Base-by-base conservation (phyloP, 306 rosid genomes). In the Geum urbanum region DNA sequence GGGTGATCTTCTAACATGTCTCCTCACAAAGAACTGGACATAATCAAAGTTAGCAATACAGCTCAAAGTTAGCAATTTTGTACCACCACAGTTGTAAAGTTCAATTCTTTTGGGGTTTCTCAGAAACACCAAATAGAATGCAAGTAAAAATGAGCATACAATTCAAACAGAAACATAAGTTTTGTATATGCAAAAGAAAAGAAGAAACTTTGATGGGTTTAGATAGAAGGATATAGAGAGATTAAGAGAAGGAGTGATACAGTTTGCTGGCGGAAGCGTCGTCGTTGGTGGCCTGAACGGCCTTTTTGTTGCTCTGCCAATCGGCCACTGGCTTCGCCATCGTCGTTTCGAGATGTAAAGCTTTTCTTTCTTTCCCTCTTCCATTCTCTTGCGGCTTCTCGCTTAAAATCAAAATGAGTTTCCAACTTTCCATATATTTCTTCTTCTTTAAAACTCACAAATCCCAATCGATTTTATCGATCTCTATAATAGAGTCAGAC, bases 1-100 rank as follows among this genome's bases (percentile, higher is more conserved):
- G 10, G 97, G 97, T 51, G 99, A 94, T 83, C 99, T 91, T 80
- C 89, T 87, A 19, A 94, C 80, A 27, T 95, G 96, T 58, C 82
- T 91, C 83, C 91, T 84, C 13, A 94, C 97, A 76, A 94, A 94
- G 44, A 91, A 83, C 61, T 87, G 97, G 75, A 87, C 55, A 71
- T 88, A 87, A 47, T 90, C 99, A 64, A 91, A 97, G 77, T 86
- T 94, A 49, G 1, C 45, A 35, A 24, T 7, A 54, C 66, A 83
- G 44, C 56, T 70, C 57, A 50, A 62, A 22, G 69, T 71, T 27
- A 73, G 60, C 45, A 65, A 68, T 40, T 68, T 48, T 73, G 76
- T 43, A 2, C 35, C 48, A 18, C 51, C 35, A 51, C 6, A 50
- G 18, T 51, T 40, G 14, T 43, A 69, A 73, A 49, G 59, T 32